Conservation (phyloP, 306 rosid genomes). For the Cicer bijugum region DNA sequence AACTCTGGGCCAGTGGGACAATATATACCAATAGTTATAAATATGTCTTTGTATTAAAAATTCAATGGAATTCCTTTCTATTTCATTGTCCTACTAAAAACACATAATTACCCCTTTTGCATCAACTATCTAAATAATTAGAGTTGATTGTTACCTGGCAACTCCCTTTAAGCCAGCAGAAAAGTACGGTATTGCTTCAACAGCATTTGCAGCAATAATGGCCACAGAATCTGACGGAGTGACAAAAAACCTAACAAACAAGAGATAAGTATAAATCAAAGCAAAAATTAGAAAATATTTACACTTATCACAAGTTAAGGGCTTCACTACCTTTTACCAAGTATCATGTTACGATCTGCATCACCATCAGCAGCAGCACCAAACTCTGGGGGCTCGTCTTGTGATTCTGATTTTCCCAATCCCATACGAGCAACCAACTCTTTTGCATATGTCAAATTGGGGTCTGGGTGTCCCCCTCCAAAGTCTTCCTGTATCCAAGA, state of each 20-base stretch:
- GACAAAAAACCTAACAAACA: slow-evolving; percentile 78
- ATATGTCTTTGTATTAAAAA: slow-evolving; percentile 13
- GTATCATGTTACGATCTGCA: slow-evolving; percentile 99
- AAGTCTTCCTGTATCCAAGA: slow-evolving; percentile 83
- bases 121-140: slow-evolving; percentile 26
- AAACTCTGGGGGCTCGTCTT: slow-evolving; percentile 89
- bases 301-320: slow-evolving; percentile 9
- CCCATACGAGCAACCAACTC: slow-evolving; percentile 96
- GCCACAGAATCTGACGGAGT: slow-evolving; percentile 99
- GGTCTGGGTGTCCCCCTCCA: slow-evolving; percentile 99
- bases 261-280: slow-evolving; percentile 18
- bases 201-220: slow-evolving; percentile 99
- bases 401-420: slow-evolving; percentile 72
- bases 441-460: slow-evolving; percentile 97
- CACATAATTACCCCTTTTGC: background rate
- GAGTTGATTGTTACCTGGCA: slow-evolving; percentile 61
- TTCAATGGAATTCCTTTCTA: slow-evolving; percentile 25
- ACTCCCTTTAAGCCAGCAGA: slow-evolving; percentile 94
- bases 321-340: slow-evolving; percentile 83
- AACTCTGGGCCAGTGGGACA: slow-evolving; percentile 10
- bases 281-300: slow-evolving; percentile 28
- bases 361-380: slow-evolving; percentile 99
- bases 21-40: slow-evolving; percentile 12
- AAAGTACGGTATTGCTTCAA: slow-evolving; percentile 94
- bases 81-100: slow-evolving; percentile 34